Percentiles rank a stretch among this genome's conserved stretches.
These are phyloP conservation scores for Schizosaccharomyces octosporus DNA, from an alignment of 805 yeast species.

Conservation along the genomic window DNA sequence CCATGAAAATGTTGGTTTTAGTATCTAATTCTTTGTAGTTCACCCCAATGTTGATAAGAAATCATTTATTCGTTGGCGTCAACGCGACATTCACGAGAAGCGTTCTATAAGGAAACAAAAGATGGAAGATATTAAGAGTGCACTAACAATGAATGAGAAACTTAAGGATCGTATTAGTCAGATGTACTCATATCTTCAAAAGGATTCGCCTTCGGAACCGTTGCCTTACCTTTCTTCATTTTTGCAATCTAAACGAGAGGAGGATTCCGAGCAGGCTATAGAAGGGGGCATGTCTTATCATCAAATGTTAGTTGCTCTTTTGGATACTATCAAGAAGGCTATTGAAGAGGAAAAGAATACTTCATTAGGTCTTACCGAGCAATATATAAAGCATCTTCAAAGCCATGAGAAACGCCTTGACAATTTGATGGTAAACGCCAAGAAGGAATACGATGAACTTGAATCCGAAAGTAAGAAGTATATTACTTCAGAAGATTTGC, in stretches of 20 bases:
- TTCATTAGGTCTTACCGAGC: not conserved
- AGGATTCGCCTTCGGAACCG: not conserved
- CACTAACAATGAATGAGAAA: constrained; percentile 55
- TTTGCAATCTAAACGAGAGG: not conserved
- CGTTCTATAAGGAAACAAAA: constrained; percentile 59
- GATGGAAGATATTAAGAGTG: constrained; percentile 49
- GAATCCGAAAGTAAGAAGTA: constrained; percentile 45
- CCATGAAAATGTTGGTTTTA: not conserved
- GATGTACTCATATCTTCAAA: constrained; percentile 23
- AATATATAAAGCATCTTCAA: not conserved
- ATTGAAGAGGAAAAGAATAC: not conserved
- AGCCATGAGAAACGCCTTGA: not conserved
- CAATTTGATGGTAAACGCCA: not conserved
- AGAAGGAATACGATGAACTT: constrained; percentile 37
- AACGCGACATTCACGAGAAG: constrained; percentile 86
- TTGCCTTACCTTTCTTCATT: not conserved
- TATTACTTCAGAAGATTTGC: constrained; percentile 76
- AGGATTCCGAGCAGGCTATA: not conserved
- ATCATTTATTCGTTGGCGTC: constrained; percentile 88
- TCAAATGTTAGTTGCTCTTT: constrained; percentile 79
- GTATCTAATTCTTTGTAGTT: constrained; percentile 18
- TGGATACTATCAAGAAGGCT: constrained; percentile 34
- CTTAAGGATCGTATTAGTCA: constrained; percentile 50
- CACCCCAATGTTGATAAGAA: constrained; percentile 92
- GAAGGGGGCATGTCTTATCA: constrained; percentile 27